phyloP scores from a whole-genome alignment of 768 basidiomycete genomes.

The Mycena haematopus region DNA sequence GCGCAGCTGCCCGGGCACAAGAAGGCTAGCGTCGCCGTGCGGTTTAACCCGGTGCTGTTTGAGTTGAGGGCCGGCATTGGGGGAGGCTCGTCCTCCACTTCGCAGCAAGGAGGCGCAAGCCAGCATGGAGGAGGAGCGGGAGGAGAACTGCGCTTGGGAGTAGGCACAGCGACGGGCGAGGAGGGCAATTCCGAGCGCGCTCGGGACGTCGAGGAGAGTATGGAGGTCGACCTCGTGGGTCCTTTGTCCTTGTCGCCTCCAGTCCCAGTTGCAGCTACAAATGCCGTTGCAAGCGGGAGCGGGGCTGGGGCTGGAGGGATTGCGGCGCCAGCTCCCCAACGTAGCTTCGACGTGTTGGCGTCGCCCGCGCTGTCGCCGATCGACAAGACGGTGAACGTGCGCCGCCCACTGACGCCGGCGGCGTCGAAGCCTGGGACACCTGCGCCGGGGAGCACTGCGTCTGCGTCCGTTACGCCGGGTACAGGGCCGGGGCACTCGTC shows the following conservation, averaged over 20 bases:
- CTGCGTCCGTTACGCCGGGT: not conserved
- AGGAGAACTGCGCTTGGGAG: conserved; percentile 30
- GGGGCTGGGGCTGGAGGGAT: conserved; percentile 40
- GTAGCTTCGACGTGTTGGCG: conserved; percentile 40
- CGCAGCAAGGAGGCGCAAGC: conserved; percentile 34
- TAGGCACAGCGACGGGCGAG: conserved; percentile 54
- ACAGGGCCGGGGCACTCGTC: not conserved
- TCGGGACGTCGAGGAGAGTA: conserved; percentile 53
- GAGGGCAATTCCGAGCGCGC: conserved; percentile 60
- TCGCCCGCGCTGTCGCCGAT: conserved; percentile 67
- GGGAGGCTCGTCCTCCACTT: conserved; percentile 28
- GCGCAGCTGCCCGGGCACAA: conserved; percentile 97
- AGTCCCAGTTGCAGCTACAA: conserved; percentile 36
- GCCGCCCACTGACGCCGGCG: conserved; percentile 67
- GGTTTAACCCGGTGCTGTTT: conserved; percentile 92
- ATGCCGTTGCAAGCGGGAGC: conserved; percentile 7
- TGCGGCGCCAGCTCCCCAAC: conserved; percentile 57
- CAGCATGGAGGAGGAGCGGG: conserved; percentile 22
- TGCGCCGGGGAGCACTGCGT: conserved; percentile 31
- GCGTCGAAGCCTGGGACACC: conserved; percentile 62
- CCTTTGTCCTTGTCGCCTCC: conserved; percentile 36
- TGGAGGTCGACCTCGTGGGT: conserved; percentile 68
- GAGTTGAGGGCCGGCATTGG: conserved; percentile 76
- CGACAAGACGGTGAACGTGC: conserved; percentile 33
- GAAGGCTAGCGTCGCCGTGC: conserved; percentile 92